phyloP scores from a whole-genome alignment of 192 early-diverging fungal genomes.

The Neocallimastix lanati region DNA sequence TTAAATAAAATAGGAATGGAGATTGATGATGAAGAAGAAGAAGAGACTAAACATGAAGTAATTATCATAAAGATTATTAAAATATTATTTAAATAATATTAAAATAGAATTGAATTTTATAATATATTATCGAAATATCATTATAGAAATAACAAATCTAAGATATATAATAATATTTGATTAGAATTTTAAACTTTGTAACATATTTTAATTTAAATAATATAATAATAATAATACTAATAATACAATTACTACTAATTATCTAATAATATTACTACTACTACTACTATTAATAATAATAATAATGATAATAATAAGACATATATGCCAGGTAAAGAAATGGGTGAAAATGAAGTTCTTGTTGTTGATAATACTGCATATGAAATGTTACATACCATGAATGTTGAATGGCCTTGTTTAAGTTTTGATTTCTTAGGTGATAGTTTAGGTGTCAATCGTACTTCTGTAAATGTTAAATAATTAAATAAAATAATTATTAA shows the following conservation, averaged over 20 bases:
- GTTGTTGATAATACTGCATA: slow-evolving; percentile 89
- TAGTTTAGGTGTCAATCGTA: slow-evolving; percentile 57
- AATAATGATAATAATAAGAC: not conserved
- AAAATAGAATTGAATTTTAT: too few relatives aligned
- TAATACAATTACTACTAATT: too few relatives aligned
- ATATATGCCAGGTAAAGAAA: slow-evolving; percentile 54
- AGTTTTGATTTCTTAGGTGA: slow-evolving; percentile 89
- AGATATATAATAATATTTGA: too few relatives aligned
- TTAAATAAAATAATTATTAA: not conserved
- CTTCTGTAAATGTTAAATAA: slow-evolving; percentile 21
- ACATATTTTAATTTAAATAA: too few relatives aligned
- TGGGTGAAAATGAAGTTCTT: slow-evolving; percentile 73
- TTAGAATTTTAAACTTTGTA: too few relatives aligned
- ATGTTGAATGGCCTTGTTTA: slow-evolving; percentile 87
- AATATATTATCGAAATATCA: too few relatives aligned
- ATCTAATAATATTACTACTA: too few relatives aligned
- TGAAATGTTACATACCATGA: slow-evolving; percentile 88
- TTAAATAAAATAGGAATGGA: not conserved
- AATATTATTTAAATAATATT: not conserved
- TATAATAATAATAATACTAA: too few relatives aligned
- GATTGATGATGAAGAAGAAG: slow-evolving; percentile 28
- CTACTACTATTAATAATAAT: too few relatives aligned
- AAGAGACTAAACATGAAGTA: slow-evolving; percentile 13
- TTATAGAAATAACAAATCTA: too few relatives aligned
- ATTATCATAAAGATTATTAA: not conserved